Conservation (phyloP, 306 rosid genomes). For the Lathyrus aphaca region DNA sequence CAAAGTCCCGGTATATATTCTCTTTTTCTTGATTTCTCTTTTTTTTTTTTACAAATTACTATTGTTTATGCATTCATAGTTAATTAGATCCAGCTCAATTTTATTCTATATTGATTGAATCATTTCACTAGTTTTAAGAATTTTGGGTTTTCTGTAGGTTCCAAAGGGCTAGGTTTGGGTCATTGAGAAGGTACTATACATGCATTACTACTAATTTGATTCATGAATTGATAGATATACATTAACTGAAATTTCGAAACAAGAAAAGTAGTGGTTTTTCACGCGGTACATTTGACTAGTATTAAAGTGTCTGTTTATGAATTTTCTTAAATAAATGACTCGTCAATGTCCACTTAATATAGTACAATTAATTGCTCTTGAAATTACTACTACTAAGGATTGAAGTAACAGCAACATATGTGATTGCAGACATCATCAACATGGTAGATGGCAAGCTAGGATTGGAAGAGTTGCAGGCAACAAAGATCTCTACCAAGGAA, state of each 20-base stretch:
- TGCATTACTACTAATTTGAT: background rate
- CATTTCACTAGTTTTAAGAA: too few relatives aligned
- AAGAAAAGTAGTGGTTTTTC: conserved; percentile 98
- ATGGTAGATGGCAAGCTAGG: conserved; percentile 98
- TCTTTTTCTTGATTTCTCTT: too few relatives aligned
- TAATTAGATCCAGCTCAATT: too few relatives aligned
- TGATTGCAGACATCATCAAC: conserved; percentile 81
- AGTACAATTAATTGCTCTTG: background rate
- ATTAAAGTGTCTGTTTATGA: background rate
- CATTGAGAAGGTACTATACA: conserved; percentile 74
- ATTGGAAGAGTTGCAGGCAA: conserved; percentile 96
- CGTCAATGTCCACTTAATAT: background rate
- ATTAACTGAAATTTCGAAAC: conserved; percentile 30
- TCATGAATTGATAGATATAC: background rate
- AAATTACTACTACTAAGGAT: background rate
- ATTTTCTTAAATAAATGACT: background rate
- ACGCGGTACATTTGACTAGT: conserved; percentile 60
- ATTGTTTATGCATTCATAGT: too few relatives aligned
- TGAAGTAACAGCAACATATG: background rate
- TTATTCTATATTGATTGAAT: too few relatives aligned
- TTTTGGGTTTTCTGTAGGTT: too few relatives aligned
- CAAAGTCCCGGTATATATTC: too few relatives aligned
- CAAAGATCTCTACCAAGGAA: conserved; percentile 88
- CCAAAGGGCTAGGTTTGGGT: too few relatives aligned
- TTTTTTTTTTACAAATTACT: too few relatives aligned